phyloP scores from a whole-genome alignment of 208 protist genomes.

The Leptomonas seymouri region DNA sequence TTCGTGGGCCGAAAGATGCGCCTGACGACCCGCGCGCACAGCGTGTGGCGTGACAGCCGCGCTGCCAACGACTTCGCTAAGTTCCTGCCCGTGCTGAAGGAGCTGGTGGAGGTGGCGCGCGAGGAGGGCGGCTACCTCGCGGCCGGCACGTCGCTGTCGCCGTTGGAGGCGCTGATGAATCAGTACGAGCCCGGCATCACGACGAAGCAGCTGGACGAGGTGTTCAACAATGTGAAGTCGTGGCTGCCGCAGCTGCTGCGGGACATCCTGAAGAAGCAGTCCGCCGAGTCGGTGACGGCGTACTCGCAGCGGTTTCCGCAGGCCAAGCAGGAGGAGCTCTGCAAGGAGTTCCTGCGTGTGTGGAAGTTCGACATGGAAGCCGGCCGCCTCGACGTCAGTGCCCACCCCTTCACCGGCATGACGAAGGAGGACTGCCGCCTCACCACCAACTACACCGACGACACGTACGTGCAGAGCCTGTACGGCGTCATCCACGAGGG shows the following conservation, averaged over 20 bases:
- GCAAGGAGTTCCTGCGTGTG: conserved; percentile 55
- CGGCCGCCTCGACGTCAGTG: conserved; percentile 84
- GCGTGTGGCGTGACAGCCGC: conserved; percentile 72
- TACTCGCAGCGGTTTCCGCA: conserved; percentile 49
- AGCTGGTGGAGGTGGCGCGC: conserved; percentile 69
- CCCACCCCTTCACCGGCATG: conserved; percentile 89
- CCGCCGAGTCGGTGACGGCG: conserved; percentile 26
- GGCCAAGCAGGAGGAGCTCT: conserved; percentile 61
- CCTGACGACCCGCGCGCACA: conserved; percentile 57
- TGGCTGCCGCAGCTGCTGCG: conserved; percentile 81
- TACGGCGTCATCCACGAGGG: conserved; percentile 85
- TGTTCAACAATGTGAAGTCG: conserved; percentile 77
- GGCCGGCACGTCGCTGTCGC: conserved; percentile 40
- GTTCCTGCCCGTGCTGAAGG: conserved; percentile 74
- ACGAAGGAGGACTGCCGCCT: conserved; percentile 84
- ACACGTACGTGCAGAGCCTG: conserved; percentile 56
- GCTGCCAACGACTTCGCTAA: conserved; percentile 66
- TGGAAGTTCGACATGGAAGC: conserved; percentile 84
- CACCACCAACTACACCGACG: conserved; percentile 79
- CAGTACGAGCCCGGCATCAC: conserved; percentile 86
- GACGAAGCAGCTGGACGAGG: conserved; percentile 51
- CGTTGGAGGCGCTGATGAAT: conserved; percentile 83
- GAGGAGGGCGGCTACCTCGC: conserved; percentile 68
- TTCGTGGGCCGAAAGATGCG: conserved; percentile 62
- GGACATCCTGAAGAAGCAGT: conserved; percentile 65